These are phyloP conservation scores for Diospyros lotus DNA, from an alignment of 148 eudicot genomes.

Conservation along the genomic window DNA sequence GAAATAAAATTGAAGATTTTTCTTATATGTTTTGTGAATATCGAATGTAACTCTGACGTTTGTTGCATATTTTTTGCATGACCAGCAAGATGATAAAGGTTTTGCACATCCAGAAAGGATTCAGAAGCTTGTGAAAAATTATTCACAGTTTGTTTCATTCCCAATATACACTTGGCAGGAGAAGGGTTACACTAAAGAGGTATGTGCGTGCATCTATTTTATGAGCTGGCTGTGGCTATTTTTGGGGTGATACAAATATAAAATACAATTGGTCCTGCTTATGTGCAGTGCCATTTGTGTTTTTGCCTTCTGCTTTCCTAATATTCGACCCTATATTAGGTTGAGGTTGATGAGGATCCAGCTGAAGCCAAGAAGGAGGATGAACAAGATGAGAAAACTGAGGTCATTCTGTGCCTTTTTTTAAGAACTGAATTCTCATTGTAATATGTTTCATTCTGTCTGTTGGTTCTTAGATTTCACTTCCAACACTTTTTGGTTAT, in stretches of 20 bases:
- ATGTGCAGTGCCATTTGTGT: not conserved
- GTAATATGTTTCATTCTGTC: not conserved
- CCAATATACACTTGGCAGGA: constrained; percentile 99
- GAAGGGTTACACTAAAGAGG: constrained; percentile 93
- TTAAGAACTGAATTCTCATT: not conserved
- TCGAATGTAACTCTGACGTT: constrained; percentile 7
- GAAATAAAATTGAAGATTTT: not conserved
- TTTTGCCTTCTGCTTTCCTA: not conserved
- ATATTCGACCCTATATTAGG: constrained; percentile 30
- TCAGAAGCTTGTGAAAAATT: constrained; percentile 84
- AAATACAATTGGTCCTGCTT: not conserved
- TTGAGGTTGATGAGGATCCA: constrained; percentile 95
- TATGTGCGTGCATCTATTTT: constrained; percentile 14
- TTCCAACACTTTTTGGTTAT: not conserved
- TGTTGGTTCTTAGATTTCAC: not conserved
- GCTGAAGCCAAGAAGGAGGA: constrained; percentile 65
- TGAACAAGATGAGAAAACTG: constrained; percentile 50
- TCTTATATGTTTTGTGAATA: not conserved
- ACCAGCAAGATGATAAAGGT: constrained; percentile 74
- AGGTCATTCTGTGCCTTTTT: constrained; percentile 26
- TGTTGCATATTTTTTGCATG: constrained; percentile 5
- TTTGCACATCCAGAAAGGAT: constrained; percentile 94
- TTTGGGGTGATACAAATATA: not conserved
- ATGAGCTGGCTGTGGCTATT: not conserved
- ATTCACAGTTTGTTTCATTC: constrained; percentile 96